These are phyloP conservation scores for Nephelium lappaceum DNA, from an alignment of 345 rosid genomes.

Conservation along the genomic window DNA sequence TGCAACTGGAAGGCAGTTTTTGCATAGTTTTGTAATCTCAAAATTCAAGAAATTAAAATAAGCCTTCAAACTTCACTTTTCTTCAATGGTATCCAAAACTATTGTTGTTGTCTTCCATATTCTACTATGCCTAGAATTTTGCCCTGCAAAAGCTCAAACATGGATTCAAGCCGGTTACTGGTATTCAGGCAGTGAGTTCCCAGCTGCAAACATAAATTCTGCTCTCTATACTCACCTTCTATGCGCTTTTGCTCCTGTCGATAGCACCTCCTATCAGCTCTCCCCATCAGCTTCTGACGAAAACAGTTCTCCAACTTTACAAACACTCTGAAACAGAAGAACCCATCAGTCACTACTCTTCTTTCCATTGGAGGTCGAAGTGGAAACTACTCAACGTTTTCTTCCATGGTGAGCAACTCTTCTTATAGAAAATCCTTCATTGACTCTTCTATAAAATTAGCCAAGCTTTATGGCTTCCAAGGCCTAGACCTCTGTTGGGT, in stretches of 20 bases:
- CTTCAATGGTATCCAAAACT: neutral
- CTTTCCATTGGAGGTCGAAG: slow-evolving; percentile 21
- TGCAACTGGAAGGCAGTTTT: too few relatives aligned
- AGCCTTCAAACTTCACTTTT: neutral
- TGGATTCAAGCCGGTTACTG: neutral
- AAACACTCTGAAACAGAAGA: slow-evolving; percentile 17
- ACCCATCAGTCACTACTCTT: slow-evolving; percentile 30
- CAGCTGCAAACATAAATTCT: neutral
- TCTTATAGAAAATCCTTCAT: slow-evolving; percentile 13
- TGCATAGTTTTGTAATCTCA: too few relatives aligned
- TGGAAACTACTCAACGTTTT: neutral
- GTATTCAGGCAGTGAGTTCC: neutral
- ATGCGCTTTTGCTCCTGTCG: neutral
- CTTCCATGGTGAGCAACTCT: slow-evolving; percentile 18
- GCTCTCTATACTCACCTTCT: slow-evolving; percentile 6
- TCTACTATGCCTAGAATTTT: neutral
- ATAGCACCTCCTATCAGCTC: neutral
- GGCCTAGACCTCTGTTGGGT: too few relatives aligned
- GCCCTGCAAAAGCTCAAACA: neutral
- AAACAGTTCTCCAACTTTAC: slow-evolving; percentile 15
- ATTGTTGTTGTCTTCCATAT: neutral
- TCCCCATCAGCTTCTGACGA: slow-evolving; percentile 20
- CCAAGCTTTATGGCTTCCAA: slow-evolving; percentile 16
- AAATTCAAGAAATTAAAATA: too few relatives aligned
- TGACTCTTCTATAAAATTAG: slow-evolving; percentile 11